Conservation (phyloP, 495 filamentous ascomycete species). For the Podospora conica region DNA sequence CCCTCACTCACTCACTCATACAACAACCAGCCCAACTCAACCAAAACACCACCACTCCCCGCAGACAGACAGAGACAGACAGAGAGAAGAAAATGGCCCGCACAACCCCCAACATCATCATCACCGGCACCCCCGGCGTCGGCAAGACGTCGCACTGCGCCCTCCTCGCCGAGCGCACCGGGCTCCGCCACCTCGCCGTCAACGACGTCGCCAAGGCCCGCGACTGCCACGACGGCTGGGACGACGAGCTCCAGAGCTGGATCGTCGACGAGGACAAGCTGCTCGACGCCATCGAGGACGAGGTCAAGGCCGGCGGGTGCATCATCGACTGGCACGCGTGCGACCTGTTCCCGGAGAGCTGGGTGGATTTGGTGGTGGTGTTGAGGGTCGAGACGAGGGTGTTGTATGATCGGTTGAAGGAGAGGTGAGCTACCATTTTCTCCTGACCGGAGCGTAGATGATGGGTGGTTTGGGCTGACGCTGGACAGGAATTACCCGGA, state of each 20-base stretch:
- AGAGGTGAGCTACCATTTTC: constrained; percentile 47
- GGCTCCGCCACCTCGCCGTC: constrained; percentile 74
- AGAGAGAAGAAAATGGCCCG: constrained; percentile 39
- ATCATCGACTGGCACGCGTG: constrained; percentile 98
- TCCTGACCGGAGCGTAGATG: too few relatives aligned
- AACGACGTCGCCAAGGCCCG: constrained; percentile 85
- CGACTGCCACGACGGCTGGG: constrained; percentile 75
- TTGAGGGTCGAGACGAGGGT: constrained; percentile 69
- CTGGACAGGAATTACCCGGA: constrained; percentile 63
- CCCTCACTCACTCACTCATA: not conserved
- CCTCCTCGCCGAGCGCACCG: constrained; percentile 56
- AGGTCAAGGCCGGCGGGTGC: constrained; percentile 71
- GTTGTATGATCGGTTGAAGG: constrained; percentile 78
- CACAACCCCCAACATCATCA: constrained; percentile 76
- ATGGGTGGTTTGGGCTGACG: not conserved
- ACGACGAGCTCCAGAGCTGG: constrained; percentile 79
- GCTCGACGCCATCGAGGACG: constrained; percentile 81
- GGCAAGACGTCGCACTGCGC: constrained; percentile 91
- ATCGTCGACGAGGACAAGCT: constrained; percentile 98
- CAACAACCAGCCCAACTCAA: not conserved
- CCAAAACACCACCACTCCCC: not conserved
- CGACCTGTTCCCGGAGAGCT: constrained; percentile 87
- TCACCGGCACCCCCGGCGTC: constrained; percentile 92
- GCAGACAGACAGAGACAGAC: too few relatives aligned
- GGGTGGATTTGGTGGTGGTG: constrained; percentile 94